phyloP scores from a whole-genome alignment of 441 rosid genomes.

The Flueggea neowawraea region DNA sequence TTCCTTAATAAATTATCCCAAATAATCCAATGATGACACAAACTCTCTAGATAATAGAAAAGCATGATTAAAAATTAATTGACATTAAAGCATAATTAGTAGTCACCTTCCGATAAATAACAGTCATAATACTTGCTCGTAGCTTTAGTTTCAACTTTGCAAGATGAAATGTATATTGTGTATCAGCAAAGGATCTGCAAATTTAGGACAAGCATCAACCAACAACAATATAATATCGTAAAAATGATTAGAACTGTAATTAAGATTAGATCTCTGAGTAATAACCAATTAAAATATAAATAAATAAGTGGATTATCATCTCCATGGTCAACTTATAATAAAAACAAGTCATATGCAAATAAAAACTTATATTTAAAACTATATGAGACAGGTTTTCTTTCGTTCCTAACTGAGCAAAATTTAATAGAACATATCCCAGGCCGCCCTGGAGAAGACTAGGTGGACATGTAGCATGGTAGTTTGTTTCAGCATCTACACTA shows the following conservation, averaged over 20 bases:
- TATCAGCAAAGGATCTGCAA: slow-evolving; percentile 89
- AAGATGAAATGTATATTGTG: slow-evolving; percentile 76
- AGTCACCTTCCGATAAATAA: slow-evolving; percentile 78
- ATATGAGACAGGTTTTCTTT: too few relatives aligned
- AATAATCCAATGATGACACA: neutral
- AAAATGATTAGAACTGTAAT: neutral
- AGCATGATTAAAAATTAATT: neutral
- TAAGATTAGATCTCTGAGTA: too few relatives aligned
- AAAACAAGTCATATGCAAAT: too few relatives aligned
- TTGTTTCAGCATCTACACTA: too few relatives aligned
- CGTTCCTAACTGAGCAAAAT: too few relatives aligned
- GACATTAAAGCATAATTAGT: neutral
- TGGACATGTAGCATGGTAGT: too few relatives aligned
- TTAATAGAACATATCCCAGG: too few relatives aligned
- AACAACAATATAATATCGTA: neutral
- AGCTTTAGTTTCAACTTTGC: slow-evolving; percentile 82
- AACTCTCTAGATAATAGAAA: neutral
- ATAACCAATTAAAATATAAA: neutral
- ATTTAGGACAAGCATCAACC: slow-evolving; percentile 12
- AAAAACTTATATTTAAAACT: too few relatives aligned
- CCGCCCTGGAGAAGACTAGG: too few relatives aligned
- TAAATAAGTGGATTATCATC: neutral
- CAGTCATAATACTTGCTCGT: slow-evolving; percentile 84
- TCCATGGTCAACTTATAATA: too few relatives aligned
- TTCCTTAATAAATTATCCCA: neutral